Percentiles rank a stretch among this genome's conserved stretches.
phyloP scores from a whole-genome alignment of 495 filamentous ascomycete genomes.

The Glutinoglossum americanum region DNA sequence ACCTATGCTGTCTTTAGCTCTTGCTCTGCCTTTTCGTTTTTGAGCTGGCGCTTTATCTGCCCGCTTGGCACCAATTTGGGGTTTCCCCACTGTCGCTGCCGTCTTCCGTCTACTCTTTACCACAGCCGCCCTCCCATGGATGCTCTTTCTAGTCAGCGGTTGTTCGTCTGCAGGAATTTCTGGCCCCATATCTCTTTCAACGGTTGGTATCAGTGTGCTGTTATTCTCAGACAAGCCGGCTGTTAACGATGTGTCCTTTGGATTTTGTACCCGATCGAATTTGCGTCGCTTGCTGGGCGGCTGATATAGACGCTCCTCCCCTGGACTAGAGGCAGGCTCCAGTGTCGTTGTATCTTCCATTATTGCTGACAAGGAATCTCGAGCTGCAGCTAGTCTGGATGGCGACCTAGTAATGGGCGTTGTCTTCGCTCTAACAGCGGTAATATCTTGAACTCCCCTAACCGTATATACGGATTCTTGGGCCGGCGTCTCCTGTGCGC shows the following conservation, averaged over 20 bases:
- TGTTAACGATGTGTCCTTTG: not conserved
- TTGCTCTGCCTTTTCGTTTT: not conserved
- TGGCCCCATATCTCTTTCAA: not conserved
- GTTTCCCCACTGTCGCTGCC: not conserved
- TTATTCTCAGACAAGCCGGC: not conserved
- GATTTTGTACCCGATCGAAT: not conserved
- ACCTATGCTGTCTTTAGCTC: not conserved
- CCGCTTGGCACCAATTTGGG: not conserved
- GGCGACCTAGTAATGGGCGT: not conserved
- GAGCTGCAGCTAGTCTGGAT: not conserved
- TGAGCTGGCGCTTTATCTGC: not conserved
- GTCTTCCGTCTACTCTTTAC: not conserved
- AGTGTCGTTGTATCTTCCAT: not conserved
- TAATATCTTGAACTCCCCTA: not conserved
- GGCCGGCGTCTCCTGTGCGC: not conserved
- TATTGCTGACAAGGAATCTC: not conserved
- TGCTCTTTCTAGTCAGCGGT: not conserved
- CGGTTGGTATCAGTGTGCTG: not conserved
- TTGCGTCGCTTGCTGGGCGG: not conserved
- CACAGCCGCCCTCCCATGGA: not conserved
- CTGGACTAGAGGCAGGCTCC: not conserved
- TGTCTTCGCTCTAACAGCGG: not conserved
- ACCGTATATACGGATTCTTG: not conserved
- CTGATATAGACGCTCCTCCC: not conserved
- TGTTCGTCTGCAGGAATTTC: not conserved